These are phyloP conservation scores for Diaporthe velutina DNA, from an alignment of 2,329 filamentous ascomycete species.

Conservation along the genomic window DNA sequence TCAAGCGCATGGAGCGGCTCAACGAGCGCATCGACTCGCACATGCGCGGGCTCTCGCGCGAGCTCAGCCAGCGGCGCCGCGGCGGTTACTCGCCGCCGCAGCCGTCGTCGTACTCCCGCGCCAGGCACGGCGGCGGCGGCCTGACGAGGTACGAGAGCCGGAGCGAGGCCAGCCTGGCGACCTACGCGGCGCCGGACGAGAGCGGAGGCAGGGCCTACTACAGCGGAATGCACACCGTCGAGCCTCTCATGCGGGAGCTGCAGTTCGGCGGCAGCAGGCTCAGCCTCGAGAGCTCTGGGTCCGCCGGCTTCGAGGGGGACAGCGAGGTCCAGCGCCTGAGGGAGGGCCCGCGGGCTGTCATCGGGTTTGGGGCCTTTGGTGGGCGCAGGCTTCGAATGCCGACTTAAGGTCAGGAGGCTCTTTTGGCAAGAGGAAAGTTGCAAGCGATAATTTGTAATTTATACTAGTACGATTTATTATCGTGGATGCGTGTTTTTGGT, in stretches of 20 bases:
- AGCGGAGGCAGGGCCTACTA: conserved; percentile 17
- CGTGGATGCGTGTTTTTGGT: not conserved
- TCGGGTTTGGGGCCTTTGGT: conserved; percentile 38
- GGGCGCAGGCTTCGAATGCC: not conserved
- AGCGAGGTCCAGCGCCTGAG: conserved; percentile 35
- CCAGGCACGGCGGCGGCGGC: not conserved
- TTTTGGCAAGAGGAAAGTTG: not conserved
- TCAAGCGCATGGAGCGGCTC: conserved; percentile 27
- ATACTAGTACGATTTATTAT: conserved; percentile 11
- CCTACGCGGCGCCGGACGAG: not conserved
- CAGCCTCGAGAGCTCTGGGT: conserved; percentile 32
- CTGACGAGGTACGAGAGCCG: not conserved
- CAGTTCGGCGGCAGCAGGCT: conserved; percentile 45
- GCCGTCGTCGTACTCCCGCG: not conserved
- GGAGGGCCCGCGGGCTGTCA: conserved; percentile 34
- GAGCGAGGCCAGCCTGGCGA: not conserved
- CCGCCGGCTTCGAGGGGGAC: conserved; percentile 33
- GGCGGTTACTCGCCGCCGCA: not conserved
- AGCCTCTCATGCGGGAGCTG: conserved; percentile 60
- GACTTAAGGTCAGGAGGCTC: no score
- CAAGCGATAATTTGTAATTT: conserved; percentile 18
- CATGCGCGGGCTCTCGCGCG: conserved; percentile 1
- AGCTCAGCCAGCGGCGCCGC: not conserved
- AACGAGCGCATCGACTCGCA: conserved; percentile 24
- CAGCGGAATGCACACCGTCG: conserved; percentile 55